A percentile compares a stretch with the other conserved stretches of the same genome.
Conservation (phyloP, 306 rosid genomes). For the Hippophae tibetana region DNA sequence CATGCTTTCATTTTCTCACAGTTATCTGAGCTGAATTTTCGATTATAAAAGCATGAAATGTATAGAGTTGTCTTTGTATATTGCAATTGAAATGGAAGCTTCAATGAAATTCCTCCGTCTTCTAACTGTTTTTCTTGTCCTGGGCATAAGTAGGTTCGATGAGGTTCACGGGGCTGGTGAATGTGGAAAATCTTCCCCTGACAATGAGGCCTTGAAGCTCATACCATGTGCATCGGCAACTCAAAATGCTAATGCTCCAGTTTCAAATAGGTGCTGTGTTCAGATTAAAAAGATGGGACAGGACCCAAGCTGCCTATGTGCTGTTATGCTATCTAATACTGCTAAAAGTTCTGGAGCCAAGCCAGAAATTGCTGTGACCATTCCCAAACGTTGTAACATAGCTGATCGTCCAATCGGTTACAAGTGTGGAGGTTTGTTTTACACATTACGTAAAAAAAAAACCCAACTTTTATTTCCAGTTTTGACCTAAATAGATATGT, state of each 20-base stretch:
- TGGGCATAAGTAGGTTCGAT: background rate
- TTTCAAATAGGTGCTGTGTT: conserved; percentile 35
- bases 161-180: conserved; percentile 29
- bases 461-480: background rate
- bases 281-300: conserved; percentile 30
- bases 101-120: conserved; percentile 20
- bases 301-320: conserved; percentile 34
- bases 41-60: conserved; percentile 17
- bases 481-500: background rate
- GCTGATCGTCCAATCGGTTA: conserved; percentile 34
- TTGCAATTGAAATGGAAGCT: conserved; percentile 10
- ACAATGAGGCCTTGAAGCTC: conserved; percentile 34
- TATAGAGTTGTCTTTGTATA: background rate
- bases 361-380: conserved; percentile 40
- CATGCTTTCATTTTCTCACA: too few relatives aligned
- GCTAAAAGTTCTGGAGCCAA: conserved; percentile 30
- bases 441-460: background rate
- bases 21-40: conserved; percentile 3
- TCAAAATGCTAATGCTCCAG: conserved; percentile 14
- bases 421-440: conserved; percentile 43
- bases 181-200: conserved; percentile 34
- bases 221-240: conserved; percentile 34
- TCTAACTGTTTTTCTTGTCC: conserved; percentile 7
- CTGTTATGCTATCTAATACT: conserved; percentile 32
- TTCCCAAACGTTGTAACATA: conserved; percentile 45